Percentiles rank a stretch among this genome's conserved stretches.
These are phyloP conservation scores for Neurospora sublineolata DNA, from an alignment of 495 filamentous ascomycete species.

Conservation along the genomic window DNA sequence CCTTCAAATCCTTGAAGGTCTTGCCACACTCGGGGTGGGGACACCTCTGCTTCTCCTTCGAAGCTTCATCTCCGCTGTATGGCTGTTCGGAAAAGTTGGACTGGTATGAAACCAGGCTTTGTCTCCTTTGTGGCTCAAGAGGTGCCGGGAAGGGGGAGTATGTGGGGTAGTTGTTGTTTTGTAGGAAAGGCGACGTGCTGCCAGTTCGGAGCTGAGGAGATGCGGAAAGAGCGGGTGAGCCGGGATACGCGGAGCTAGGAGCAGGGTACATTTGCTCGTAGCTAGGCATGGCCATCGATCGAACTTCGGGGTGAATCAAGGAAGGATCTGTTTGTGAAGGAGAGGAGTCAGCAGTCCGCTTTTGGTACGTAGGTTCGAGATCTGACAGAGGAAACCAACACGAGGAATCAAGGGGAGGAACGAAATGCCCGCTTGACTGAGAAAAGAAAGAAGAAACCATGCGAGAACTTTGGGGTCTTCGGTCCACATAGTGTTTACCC, in stretches of 20 bases:
- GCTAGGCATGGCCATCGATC: slow-evolving; percentile 33
- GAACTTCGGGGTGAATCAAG: slow-evolving; percentile 37
- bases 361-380: slow-evolving; percentile 1
- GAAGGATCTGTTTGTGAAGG: slow-evolving; percentile 30
- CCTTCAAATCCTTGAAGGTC: slow-evolving; percentile 85
- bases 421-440: slow-evolving; percentile 51
- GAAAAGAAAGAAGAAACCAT: slow-evolving; percentile 31
- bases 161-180: slow-evolving; percentile 22
- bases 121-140: slow-evolving; percentile 26
- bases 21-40: slow-evolving; percentile 77
- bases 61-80: slow-evolving; percentile 40
- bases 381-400: slow-evolving; percentile 48
- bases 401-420: slow-evolving; percentile 48
- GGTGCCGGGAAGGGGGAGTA: slow-evolving; percentile 70
- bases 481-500: slow-evolving; percentile 17
- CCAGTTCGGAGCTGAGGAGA: slow-evolving; percentile 35
- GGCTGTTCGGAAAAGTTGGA: slow-evolving; percentile 38
- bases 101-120: slow-evolving; percentile 21
- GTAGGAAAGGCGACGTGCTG: slow-evolving; percentile 34
- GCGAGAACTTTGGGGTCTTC: slow-evolving; percentile 16
- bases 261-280: slow-evolving; percentile 32
- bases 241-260: slow-evolving; percentile 28
- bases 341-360: slow-evolving; percentile 21
- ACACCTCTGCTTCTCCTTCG: slow-evolving; percentile 64
- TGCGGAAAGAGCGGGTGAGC: slow-evolving; percentile 34